Conservation (phyloP, 1,139 yeast genomes). For the Saccharomyces hybrid region DNA sequence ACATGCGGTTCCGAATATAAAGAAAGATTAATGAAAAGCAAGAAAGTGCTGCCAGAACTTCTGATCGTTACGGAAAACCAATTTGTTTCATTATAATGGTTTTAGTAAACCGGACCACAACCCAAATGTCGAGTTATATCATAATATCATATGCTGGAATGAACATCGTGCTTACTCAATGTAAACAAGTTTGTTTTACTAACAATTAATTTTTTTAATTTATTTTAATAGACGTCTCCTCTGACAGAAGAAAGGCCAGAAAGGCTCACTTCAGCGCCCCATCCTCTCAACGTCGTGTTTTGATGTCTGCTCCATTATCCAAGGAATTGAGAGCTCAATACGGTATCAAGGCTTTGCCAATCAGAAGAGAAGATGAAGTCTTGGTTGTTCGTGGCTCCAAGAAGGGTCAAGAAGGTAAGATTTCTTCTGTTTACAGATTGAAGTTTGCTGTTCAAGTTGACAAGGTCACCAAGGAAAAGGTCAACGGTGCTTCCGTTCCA, state of each 20-base stretch:
- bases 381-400: slow-evolving; percentile 96
- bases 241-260: slow-evolving; percentile 99
- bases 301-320: slow-evolving; percentile 98
- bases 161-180: neutral
- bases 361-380: slow-evolving; percentile 98
- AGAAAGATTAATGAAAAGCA: neutral
- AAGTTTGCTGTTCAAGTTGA: slow-evolving; percentile 95
- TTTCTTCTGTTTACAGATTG: slow-evolving; percentile 98
- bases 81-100: neutral
- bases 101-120: neutral
- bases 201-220: neutral
- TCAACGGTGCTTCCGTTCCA: slow-evolving; percentile 97
- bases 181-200: neutral
- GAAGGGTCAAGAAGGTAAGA: slow-evolving; percentile 99
- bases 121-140: neutral
- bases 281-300: slow-evolving; percentile 89
- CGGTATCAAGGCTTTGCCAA: slow-evolving; percentile 93
- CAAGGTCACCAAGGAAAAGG: slow-evolving; percentile 96
- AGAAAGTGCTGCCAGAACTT: neutral
- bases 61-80: neutral
- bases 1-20: neutral
- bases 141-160: neutral
- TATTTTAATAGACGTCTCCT: slow-evolving; percentile 44
- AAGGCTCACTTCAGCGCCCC: slow-evolving; percentile 99
- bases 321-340: slow-evolving; percentile 98